These are phyloP conservation scores for Starmerella scarabaei DNA, from an alignment of 805 yeast genomes.

Conservation along the genomic window DNA sequence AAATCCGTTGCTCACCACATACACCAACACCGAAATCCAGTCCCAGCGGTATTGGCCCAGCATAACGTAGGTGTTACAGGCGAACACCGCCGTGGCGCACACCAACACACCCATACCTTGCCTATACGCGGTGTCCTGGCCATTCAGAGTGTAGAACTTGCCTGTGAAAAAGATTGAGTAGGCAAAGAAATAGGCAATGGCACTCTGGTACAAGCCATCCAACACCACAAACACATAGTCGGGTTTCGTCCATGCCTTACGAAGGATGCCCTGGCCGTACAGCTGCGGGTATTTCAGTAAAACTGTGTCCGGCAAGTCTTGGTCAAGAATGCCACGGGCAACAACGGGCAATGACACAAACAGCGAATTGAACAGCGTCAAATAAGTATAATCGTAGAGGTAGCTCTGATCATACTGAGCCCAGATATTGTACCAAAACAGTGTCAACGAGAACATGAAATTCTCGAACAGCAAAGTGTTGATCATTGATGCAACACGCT, in stretches of 20 bases:
- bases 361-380: slow-evolving; percentile 71
- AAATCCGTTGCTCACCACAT: slow-evolving; percentile 41
- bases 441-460: slow-evolving; percentile 56
- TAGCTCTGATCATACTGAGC: slow-evolving; percentile 64
- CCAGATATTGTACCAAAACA: slow-evolving; percentile 69
- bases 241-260: slow-evolving; percentile 49
- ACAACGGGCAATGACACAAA: slow-evolving; percentile 73
- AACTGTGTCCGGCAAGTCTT: slow-evolving; percentile 57
- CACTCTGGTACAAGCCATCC: slow-evolving; percentile 64
- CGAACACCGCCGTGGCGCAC: slow-evolving; percentile 46
- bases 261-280: slow-evolving; percentile 53
- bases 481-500: slow-evolving; percentile 63
- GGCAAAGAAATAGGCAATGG: slow-evolving; percentile 54
- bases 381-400: slow-evolving; percentile 61
- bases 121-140: slow-evolving; percentile 48
- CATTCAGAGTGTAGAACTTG: slow-evolving; percentile 32
- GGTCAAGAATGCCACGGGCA: slow-evolving; percentile 60
- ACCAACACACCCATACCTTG: slow-evolving; percentile 59
- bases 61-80: slow-evolving; percentile 54
- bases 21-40: slow-evolving; percentile 45
- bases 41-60: slow-evolving; percentile 70
- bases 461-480: slow-evolving; percentile 74
- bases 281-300: slow-evolving; percentile 59
- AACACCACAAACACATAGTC: slow-evolving; percentile 50
- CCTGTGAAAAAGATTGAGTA: slow-evolving; percentile 43